Conservation (phyloP, 192 early-diverging fungal genomes). For the Gaertneriomyces sp. region DNA sequence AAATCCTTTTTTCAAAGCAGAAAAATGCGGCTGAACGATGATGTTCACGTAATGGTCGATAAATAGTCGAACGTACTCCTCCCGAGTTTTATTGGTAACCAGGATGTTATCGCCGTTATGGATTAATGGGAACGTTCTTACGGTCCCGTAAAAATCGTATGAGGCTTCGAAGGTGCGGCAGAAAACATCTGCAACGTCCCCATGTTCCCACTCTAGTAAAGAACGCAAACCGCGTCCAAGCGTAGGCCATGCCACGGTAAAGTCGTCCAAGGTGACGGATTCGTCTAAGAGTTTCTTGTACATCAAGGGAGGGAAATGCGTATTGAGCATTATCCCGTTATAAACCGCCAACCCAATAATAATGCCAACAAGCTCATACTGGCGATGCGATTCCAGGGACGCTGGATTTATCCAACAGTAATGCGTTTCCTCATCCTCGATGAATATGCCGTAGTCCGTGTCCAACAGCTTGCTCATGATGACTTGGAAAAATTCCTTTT, state of each 20-base stretch:
- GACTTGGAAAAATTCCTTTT: slow-evolving; percentile 91
- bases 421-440: slow-evolving; percentile 57
- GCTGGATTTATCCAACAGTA: slow-evolving; percentile 74
- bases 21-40: slow-evolving; percentile 45
- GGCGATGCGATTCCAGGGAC: slow-evolving; percentile 46
- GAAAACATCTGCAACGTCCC: slow-evolving; percentile 79
- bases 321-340: slow-evolving; percentile 77
- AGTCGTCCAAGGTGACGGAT: slow-evolving; percentile 41
- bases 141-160: slow-evolving; percentile 51
- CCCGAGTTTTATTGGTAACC: slow-evolving; percentile 53
- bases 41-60: slow-evolving; percentile 43
- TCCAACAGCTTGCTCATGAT: slow-evolving; percentile 71
- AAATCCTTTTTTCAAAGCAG: slow-evolving; percentile 49
- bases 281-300: slow-evolving; percentile 69
- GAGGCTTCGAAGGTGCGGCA: slow-evolving; percentile 81
- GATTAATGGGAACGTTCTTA: slow-evolving; percentile 46
- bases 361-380: slow-evolving; percentile 83
- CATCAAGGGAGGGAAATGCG: slow-evolving; percentile 69
- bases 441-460: slow-evolving; percentile 74
- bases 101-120: slow-evolving; percentile 40
- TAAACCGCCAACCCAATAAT: slow-evolving; percentile 89
- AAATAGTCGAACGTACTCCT: slow-evolving; percentile 51
- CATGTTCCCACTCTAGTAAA: slow-evolving; percentile 75
- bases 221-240: slow-evolving; percentile 74
- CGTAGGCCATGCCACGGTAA: slow-evolving; percentile 58